Evolutionary conservation across 257 asterid species (phyloP).

Genomic region (Vinca minor): DNA sequence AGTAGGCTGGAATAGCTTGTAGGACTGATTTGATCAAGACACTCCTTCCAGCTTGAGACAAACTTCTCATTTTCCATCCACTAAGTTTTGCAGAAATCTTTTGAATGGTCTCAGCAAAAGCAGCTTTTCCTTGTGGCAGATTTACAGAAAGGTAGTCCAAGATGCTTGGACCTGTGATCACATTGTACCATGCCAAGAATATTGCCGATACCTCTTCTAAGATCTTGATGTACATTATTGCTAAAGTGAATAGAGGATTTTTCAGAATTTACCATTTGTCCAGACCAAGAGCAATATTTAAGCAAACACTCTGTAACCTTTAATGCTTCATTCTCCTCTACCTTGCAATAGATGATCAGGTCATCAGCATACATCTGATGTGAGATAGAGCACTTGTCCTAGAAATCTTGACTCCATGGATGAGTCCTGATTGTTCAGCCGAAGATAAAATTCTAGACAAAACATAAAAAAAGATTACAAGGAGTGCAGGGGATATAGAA

Average conservation of each 20-base stretch:
- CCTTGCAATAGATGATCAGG: not conserved
- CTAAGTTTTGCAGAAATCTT: not conserved
- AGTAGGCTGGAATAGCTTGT: not conserved
- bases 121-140: no score
- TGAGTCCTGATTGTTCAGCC: not conserved
- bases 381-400: not conserved
- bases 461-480: no score
- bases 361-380: not conserved
- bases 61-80: not conserved
- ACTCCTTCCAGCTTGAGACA: not conserved
- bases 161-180: not conserved
- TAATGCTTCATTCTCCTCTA: not conserved
- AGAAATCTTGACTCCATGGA: not conserved
- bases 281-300: not conserved
- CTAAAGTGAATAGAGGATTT: not conserved
- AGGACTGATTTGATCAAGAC: not conserved
- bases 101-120: not conserved
- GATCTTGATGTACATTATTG: not conserved
- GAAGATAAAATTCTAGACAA: not conserved
- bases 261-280: not conserved
- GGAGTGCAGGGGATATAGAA: not conserved
- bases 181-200: not conserved
- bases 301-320: not conserved
- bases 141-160: not conserved
- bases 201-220: not conserved